phyloP scores from a whole-genome alignment of 805 yeast genomes.

The Yarrowia yakushimensis region DNA sequence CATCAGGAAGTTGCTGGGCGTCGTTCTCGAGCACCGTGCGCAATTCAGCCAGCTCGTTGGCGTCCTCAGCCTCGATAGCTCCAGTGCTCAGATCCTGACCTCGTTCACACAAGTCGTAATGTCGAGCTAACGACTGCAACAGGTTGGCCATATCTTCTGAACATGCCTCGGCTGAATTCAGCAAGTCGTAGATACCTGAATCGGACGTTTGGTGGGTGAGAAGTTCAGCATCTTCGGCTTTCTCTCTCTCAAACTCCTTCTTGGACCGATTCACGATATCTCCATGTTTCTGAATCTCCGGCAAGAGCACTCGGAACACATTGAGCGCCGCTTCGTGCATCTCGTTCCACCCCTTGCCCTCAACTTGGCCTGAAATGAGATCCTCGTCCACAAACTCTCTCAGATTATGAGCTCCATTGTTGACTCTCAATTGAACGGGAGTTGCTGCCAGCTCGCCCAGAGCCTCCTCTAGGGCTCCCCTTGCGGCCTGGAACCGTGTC shows the following conservation, averaged over 20 bases:
- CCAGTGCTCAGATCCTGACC: background rate
- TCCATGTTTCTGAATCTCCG: slow-evolving; percentile 2
- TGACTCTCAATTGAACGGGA: background rate
- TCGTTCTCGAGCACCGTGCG: background rate
- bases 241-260: slow-evolving; percentile 3
- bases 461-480: slow-evolving; percentile 10
- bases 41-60: background rate
- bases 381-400: slow-evolving; percentile 14
- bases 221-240: background rate
- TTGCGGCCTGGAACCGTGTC: slow-evolving; percentile 6
- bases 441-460: slow-evolving; percentile 22
- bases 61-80: background rate
- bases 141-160: slow-evolving; percentile 10
- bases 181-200: background rate
- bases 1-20: background rate
- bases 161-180: slow-evolving; percentile 1
- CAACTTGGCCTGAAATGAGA: background rate
- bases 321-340: slow-evolving; percentile 5
- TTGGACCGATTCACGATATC: background rate
- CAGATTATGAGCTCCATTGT: slow-evolving; percentile 4
- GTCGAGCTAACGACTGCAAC: background rate
- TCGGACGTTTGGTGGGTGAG: background rate
- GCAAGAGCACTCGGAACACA: background rate
- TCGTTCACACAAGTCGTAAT: slow-evolving; percentile 18
- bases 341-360: slow-evolving; percentile 5